Evolutionary conservation across 768 basidiomycete genomes (phyloP).

Genomic region (Daedaleopsis sinensis): DNA sequence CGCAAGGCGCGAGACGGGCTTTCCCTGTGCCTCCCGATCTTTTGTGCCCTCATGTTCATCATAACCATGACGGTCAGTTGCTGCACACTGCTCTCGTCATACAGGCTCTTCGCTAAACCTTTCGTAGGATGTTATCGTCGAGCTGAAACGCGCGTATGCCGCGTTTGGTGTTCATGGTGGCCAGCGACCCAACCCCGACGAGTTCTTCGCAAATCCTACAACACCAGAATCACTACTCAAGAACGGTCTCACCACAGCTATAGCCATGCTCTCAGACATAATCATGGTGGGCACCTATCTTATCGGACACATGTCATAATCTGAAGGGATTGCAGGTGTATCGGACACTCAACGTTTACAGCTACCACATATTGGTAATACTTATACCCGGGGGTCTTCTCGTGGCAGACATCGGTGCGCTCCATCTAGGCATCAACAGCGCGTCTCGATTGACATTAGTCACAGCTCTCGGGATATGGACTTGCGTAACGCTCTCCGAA

Average conservation of each 20-base stretch:
- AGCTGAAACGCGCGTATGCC: constrained; percentile 4
- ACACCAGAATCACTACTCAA: constrained; percentile 3
- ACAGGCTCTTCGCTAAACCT: not conserved
- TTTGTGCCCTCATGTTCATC: constrained; percentile 1
- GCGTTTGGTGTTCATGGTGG: not conserved
- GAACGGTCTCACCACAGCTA: constrained; percentile 3
- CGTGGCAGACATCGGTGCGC: not conserved
- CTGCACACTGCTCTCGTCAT: not conserved
- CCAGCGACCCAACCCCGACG: not conserved
- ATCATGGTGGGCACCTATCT: constrained; percentile 4
- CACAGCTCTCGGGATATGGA: constrained; percentile 8
- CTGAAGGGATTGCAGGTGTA: constrained; percentile 3
- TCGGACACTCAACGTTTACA: constrained; percentile 10
- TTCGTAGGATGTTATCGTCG: constrained; percentile 4
- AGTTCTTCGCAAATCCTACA: constrained; percentile 2
- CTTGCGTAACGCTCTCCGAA: constrained; percentile 4
- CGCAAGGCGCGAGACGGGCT: constrained; percentile 3
- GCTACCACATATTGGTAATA: not conserved
- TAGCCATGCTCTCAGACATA: constrained; percentile 3
- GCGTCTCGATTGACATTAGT: not conserved
- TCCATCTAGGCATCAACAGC: too few species aligned
- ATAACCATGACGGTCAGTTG: not conserved
- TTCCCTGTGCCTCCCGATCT: constrained; percentile 3
- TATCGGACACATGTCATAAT: too few species aligned
- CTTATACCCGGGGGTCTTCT: not conserved